Evolutionary conservation across 1,284 basidiomycete species (phyloP).

Genomic region (Ceraceosorus bombacis): DNA sequence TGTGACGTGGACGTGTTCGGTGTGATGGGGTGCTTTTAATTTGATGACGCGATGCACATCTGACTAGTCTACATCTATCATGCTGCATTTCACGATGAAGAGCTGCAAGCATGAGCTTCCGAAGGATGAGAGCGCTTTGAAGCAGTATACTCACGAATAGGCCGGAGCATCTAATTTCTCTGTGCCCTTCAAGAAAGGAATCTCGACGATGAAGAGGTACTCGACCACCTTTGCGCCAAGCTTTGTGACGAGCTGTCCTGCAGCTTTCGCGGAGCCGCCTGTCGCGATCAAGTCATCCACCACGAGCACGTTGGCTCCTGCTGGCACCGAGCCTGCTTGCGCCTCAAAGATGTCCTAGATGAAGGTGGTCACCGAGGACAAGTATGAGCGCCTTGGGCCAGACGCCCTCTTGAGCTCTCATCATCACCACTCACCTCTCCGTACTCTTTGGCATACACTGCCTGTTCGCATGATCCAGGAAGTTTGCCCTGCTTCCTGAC

Average conservation of each 20-base stretch:
- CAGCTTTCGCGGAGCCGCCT: slow-evolving; percentile 87
- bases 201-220: slow-evolving; percentile 88
- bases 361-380: slow-evolving; percentile 2
- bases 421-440: slow-evolving; percentile 58
- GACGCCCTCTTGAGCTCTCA: background rate
- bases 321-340: slow-evolving; percentile 73
- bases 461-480: slow-evolving; percentile 72
- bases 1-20: too few species aligned
- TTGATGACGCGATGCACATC: too few species aligned
- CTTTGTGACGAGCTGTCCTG: slow-evolving; percentile 78
- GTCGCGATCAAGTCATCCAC: slow-evolving; percentile 97
- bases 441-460: slow-evolving; percentile 87
- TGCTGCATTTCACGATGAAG: background rate
- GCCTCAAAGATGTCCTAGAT: slow-evolving; percentile 83
- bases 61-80: background rate
- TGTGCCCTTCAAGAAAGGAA: slow-evolving; percentile 72
- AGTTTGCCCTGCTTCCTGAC: slow-evolving; percentile 92
- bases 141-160: slow-evolving; percentile 48
- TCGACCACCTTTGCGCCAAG: slow-evolving; percentile 77
- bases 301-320: slow-evolving; percentile 74
- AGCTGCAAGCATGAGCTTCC: slow-evolving; percentile 3
- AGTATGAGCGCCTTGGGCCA: background rate
- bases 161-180: slow-evolving; percentile 75
- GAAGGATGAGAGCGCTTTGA: background rate
- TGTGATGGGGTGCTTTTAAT: too few species aligned